These are phyloP conservation scores for Rubia peregrina DNA, from an alignment of 305 asterid genomes.

Conservation along the genomic window DNA sequence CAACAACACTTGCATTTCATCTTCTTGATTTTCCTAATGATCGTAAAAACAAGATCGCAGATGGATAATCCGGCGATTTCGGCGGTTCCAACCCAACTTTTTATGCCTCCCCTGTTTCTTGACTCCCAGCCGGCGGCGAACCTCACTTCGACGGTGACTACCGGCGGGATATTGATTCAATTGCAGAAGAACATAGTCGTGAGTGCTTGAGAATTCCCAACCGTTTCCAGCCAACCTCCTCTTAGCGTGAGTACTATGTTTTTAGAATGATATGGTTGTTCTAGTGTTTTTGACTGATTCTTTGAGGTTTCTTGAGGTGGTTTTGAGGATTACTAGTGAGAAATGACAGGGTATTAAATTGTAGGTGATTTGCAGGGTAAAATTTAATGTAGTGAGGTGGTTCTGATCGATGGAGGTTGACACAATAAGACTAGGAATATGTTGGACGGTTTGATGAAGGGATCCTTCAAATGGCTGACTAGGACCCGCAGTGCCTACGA, in stretches of 20 bases:
- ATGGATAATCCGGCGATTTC: neutral
- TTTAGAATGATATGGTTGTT: slow-evolving; percentile 48
- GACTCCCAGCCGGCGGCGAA: slow-evolving; percentile 3
- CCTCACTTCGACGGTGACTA: neutral
- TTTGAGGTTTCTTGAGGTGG: neutral
- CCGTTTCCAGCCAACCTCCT: slow-evolving; percentile 45
- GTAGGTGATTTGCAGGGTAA: neutral
- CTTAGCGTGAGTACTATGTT: slow-evolving; percentile 38
- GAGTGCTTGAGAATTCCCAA: slow-evolving; percentile 88
- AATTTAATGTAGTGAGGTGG: slow-evolving; percentile 12
- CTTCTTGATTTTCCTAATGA: too few species aligned
- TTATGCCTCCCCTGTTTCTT: slow-evolving; percentile 11
- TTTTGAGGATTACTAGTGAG: neutral
- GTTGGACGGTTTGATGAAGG: slow-evolving; percentile 71
- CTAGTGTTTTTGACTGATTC: neutral
- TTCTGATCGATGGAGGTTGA: slow-evolving; percentile 39
- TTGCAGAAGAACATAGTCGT: slow-evolving; percentile 56
- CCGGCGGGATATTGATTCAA: slow-evolving; percentile 54
- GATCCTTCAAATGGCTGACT: slow-evolving; percentile 80
- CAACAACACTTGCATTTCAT: neutral
- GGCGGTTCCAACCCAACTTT: neutral
- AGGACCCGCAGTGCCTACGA: slow-evolving; percentile 42
- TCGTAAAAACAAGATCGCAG: too few species aligned
- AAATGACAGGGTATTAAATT: neutral
- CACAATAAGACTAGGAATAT: slow-evolving; percentile 48